Base-by-base conservation (phyloP, 148 eudicot genomes). In the Camellia japonica region DNA sequence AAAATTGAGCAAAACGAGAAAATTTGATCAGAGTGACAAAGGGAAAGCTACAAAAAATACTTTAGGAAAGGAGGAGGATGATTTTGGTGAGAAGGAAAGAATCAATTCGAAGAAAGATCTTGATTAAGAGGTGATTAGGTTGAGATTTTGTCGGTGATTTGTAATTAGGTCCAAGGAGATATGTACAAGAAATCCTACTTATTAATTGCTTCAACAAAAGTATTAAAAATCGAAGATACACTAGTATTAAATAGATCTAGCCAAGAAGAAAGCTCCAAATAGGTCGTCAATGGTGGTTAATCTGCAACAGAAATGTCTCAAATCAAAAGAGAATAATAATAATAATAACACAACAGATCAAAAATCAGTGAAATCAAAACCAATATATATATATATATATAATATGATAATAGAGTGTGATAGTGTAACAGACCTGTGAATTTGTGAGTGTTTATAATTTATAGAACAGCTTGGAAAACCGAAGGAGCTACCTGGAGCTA, bases 261-360 rank as follows among this genome's bases (percentile, higher is more conserved):
- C 44, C 66, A 77, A 77, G 72, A 75, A 77, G 80, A 71, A 82
- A 62, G 80, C 72, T 82, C 77, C 80, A 82, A 82, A 77, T 41
- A 16, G 20, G 54, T 20, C 54, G 74, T 77, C 46, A 20, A 71
- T 62, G 71, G 38, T 30, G 38, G 38, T 30, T 30, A 30, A 30
- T 30, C 38, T 30, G 38, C 38, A 30, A 30, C 38, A 30, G 38
- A 30, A 30, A 30, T 30, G 38, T 30, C 38, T 30, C 38, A 30
- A 30, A 1, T 30, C 38, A 51, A 51, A 2, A 30, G 38, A 30
- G 38, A 30, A 30, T 30, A 30, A 30, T 30, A 30, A 30, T 30
- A 30, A 30, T 30, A 30, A 30, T 30, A 30, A 30, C 38, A 30
- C 38, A 30, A 30, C 38, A 30, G 38, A 30, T 30, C 38, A 30